phyloP scores from a whole-genome alignment of 805 yeast genomes.

The Candida tallmaniae region DNA sequence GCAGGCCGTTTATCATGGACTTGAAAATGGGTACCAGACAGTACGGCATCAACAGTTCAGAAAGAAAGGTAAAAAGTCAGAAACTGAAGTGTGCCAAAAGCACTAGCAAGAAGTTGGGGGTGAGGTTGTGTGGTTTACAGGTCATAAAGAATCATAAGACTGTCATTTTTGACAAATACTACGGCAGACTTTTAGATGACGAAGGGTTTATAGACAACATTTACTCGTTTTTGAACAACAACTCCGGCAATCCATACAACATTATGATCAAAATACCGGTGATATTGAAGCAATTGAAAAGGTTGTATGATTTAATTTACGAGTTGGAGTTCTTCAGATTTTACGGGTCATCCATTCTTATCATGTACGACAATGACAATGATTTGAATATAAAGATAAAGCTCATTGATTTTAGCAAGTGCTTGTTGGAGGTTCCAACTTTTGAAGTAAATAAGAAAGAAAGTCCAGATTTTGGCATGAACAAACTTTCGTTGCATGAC shows the following conservation, averaged over 20 bases:
- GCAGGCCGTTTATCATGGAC: slow-evolving; percentile 86
- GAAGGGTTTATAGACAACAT: slow-evolving; percentile 81
- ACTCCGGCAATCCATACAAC: slow-evolving; percentile 51
- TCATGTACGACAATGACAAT: slow-evolving; percentile 66
- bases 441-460: too few species aligned
- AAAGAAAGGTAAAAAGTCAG: slow-evolving; percentile 72
- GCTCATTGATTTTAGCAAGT: slow-evolving; percentile 93
- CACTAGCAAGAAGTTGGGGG: slow-evolving; percentile 80
- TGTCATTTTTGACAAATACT: slow-evolving; percentile 82
- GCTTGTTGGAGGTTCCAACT: slow-evolving; percentile 23
- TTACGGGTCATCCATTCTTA: slow-evolving; percentile 83
- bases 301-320: slow-evolving; percentile 50
- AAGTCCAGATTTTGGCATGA: too few species aligned
- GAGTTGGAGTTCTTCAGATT: slow-evolving; percentile 72
- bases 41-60: slow-evolving; percentile 89
- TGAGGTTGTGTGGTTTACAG: slow-evolving; percentile 93
- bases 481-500: too few species aligned
- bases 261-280: slow-evolving; percentile 63
- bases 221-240: slow-evolving; percentile 52
- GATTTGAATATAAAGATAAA: slow-evolving; percentile 43
- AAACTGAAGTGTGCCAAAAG: slow-evolving; percentile 74
- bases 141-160: slow-evolving; percentile 41
- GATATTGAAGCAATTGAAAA: slow-evolving; percentile 55
- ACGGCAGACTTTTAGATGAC: slow-evolving; percentile 70
- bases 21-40: slow-evolving; percentile 98